These are phyloP conservation scores for Paramecium bursaria DNA, from an alignment of 73 alveolate species.

Conservation along the genomic window DNA sequence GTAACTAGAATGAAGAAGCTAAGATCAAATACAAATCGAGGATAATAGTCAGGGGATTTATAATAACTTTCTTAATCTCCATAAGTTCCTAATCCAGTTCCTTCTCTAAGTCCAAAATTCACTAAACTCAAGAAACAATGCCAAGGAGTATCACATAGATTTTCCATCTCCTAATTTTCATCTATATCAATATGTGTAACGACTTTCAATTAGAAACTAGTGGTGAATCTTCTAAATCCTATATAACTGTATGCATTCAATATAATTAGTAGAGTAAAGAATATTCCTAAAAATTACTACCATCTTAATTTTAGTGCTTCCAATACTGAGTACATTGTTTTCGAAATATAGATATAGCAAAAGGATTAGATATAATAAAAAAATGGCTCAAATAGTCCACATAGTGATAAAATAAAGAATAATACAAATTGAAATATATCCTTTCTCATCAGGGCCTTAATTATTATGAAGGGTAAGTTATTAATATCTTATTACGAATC, in stretches of 20 bases:
- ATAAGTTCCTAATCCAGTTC: slow-evolving; percentile 84
- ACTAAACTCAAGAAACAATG: slow-evolving; percentile 68
- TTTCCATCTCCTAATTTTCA: slow-evolving; percentile 49
- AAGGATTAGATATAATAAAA: slow-evolving; percentile 50
- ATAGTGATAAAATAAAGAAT: background rate
- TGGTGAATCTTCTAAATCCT: slow-evolving; percentile 65
- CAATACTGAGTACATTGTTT: slow-evolving; percentile 65
- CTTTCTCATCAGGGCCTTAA: background rate
- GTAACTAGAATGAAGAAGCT: slow-evolving; percentile 79
- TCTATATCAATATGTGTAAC: slow-evolving; percentile 48
- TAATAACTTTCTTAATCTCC: slow-evolving; percentile 67
- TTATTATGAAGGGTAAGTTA: background rate
- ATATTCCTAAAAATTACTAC: slow-evolving; percentile 64
- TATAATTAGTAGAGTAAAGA: slow-evolving; percentile 34
- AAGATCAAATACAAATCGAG: slow-evolving; percentile 79
- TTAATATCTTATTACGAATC: background rate
- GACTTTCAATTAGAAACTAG: slow-evolving; percentile 67
- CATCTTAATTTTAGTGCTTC: slow-evolving; percentile 69
- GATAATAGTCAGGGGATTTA: slow-evolving; percentile 73
- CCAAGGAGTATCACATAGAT: slow-evolving; percentile 68
- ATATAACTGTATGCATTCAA: slow-evolving; percentile 63
- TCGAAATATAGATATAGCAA: slow-evolving; percentile 58
- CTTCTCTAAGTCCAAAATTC: slow-evolving; percentile 85
- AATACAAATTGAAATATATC: slow-evolving; percentile 45
- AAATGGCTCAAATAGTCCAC: slow-evolving; percentile 43